phyloP scores from a whole-genome alignment of 2,329 filamentous ascomycete species.

The Verticillium longisporum region DNA sequence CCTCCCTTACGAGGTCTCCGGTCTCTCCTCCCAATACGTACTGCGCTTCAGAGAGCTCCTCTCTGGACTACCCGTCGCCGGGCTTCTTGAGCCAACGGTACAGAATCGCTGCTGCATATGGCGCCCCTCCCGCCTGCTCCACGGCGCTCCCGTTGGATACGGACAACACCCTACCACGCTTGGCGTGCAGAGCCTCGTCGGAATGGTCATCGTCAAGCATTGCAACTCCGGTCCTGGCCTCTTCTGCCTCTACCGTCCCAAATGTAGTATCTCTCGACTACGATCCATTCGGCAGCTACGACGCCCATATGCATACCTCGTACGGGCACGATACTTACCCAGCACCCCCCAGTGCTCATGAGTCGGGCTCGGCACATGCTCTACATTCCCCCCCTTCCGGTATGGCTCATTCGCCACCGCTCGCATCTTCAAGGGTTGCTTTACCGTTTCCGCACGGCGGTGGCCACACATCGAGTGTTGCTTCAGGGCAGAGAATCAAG shows the following conservation, averaged over 20 bases:
- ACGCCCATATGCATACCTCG: constrained; percentile 28
- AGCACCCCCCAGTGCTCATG: constrained; percentile 6
- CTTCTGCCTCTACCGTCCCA: constrained; percentile 33
- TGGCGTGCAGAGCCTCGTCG: constrained; percentile 32
- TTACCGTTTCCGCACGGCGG: constrained; percentile 6
- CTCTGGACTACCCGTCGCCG: constrained; percentile 39
- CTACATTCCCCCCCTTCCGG: neutral
- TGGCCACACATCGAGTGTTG: constrained; percentile 11
- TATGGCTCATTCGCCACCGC: neutral
- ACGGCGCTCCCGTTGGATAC: constrained; percentile 28
- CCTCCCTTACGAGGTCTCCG: constrained; percentile 36
- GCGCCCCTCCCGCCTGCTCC: constrained; percentile 28
- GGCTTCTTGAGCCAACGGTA: constrained; percentile 34
- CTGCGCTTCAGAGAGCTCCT: constrained; percentile 32
- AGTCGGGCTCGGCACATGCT: neutral
- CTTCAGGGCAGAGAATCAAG: constrained; percentile 26
- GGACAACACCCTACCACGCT: constrained; percentile 27
- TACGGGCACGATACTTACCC: constrained; percentile 43
- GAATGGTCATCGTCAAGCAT: constrained; percentile 34
- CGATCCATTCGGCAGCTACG: constrained; percentile 42
- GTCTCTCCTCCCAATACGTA: constrained; percentile 36
- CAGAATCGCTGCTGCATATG: constrained; percentile 34
- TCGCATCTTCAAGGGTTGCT: neutral
- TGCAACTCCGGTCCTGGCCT: constrained; percentile 26
- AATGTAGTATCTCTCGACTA: constrained; percentile 44